Evolutionary conservation across 768 basidiomycete genomes (phyloP).

Genomic region (Leccinum sublutescens): DNA sequence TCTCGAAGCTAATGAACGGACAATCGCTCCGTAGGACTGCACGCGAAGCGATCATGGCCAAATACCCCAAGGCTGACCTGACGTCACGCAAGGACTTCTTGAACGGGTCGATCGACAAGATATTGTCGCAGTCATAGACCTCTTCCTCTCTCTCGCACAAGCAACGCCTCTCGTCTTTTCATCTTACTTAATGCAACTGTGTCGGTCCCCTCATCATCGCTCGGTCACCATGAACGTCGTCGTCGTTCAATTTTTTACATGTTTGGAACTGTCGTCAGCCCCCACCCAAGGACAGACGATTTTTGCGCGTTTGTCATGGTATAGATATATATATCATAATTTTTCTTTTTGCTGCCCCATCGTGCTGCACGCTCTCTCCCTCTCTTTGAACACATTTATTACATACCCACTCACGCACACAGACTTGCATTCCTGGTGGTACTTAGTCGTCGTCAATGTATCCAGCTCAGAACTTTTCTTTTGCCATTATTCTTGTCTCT

Average conservation of each 20-base stretch:
- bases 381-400: too few species aligned
- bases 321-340: background rate
- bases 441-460: too few species aligned
- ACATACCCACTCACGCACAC: too few species aligned
- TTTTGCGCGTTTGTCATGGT: background rate
- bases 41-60: conserved; percentile 80
- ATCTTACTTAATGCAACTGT: background rate
- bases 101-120: conserved; percentile 91
- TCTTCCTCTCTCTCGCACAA: background rate
- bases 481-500: too few species aligned
- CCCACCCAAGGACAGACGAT: background rate
- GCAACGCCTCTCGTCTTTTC: background rate
- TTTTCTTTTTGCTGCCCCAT: too few species aligned
- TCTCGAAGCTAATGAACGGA: background rate
- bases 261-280: background rate
- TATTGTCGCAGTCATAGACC: conserved; percentile 75
- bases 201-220: background rate
- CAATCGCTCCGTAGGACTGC: conserved; percentile 58
- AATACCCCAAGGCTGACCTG: conserved; percentile 95
- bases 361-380: too few species aligned
- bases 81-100: conserved; percentile 82
- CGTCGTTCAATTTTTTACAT: background rate
- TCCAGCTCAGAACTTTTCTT: too few species aligned
- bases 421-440: too few species aligned
- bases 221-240: too few species aligned